Conservation (phyloP, 1,139 yeast species). For the Pichia kudriavzevii region DNA sequence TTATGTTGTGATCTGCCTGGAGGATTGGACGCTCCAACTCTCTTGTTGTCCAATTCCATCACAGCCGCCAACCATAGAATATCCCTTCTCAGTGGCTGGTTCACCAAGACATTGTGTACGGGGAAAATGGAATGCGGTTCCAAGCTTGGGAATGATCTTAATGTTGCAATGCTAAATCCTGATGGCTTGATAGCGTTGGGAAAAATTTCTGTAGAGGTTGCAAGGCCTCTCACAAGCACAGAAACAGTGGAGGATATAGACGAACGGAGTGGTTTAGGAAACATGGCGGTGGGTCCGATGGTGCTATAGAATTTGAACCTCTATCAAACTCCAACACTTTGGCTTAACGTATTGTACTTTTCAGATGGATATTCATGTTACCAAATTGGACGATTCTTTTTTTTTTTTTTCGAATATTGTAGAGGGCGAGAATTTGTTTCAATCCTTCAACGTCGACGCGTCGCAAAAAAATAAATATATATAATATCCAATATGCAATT, state of each 20-base stretch:
- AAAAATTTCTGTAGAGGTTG: conserved; percentile 13
- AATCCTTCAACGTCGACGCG: too few relatives aligned
- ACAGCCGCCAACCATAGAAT: conserved; percentile 90
- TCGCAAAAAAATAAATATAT: too few relatives aligned
- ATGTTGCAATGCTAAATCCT: conserved; percentile 67
- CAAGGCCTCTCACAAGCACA: conserved; percentile 7
- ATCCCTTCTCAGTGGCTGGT: conserved; percentile 79
- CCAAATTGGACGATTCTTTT: too few relatives aligned
- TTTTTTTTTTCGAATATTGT: too few relatives aligned
- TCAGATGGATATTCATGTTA: too few relatives aligned
- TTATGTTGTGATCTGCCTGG: conserved; percentile 83
- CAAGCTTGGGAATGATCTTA: conserved; percentile 80
- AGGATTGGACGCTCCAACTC: conserved; percentile 86
- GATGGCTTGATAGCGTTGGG: conserved; percentile 43
- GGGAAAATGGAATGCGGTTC: conserved; percentile 78
- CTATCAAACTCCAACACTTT: too few relatives aligned
- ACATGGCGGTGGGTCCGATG: too few relatives aligned
- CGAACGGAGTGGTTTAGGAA: conserved; percentile 7
- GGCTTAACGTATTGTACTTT: too few relatives aligned
- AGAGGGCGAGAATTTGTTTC: too few relatives aligned
- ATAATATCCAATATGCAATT: too few relatives aligned
- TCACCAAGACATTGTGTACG: conserved; percentile 59
- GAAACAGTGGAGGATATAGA: conserved; percentile 3
- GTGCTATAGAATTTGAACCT: too few relatives aligned
- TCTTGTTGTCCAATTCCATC: conserved; percentile 79